Conservation (phyloP, 2,329 filamentous ascomycete genomes). For the Zasmidium cellare region DNA sequence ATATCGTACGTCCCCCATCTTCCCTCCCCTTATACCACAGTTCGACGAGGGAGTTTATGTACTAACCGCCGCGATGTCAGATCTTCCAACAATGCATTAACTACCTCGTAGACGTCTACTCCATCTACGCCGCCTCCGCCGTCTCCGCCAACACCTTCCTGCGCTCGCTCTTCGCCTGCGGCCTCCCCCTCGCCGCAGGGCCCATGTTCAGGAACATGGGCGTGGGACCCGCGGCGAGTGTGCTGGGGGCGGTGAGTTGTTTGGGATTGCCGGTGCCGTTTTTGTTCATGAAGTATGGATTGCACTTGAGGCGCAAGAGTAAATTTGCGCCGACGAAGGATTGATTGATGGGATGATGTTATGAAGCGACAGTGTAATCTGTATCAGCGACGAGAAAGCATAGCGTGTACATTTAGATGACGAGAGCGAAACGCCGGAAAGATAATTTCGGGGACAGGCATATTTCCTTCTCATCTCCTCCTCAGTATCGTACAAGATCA, state of each 20-base stretch:
- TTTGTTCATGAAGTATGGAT: not conserved
- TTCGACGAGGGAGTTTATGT: no score
- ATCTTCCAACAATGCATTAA: constrained; percentile 53
- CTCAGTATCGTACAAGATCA: no score
- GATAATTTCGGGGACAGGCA: no score
- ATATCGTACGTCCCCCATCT: no score
- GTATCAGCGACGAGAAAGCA: no score
- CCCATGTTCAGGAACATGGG: constrained; percentile 46
- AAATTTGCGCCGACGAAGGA: not conserved
- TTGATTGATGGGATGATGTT: not conserved
- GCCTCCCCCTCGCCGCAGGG: constrained; percentile 38
- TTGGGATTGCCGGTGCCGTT: constrained; percentile 43
- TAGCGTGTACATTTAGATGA: no score
- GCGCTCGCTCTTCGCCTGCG: constrained; percentile 42
- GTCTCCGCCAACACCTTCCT: constrained; percentile 53
- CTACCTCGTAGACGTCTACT: constrained; percentile 41
- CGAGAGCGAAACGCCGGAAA: no score
- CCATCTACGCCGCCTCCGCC: constrained; percentile 48
- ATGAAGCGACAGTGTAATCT: no score
- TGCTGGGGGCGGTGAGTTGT: constrained; percentile 44
- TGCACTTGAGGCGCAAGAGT: not conserved
- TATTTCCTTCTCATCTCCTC: no score
- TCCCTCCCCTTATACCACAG: no score
- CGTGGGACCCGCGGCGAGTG: constrained; percentile 43
- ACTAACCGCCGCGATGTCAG: no score